Conservation (phyloP, 495 filamentous ascomycete genomes). For the Tuber indicum region DNA sequence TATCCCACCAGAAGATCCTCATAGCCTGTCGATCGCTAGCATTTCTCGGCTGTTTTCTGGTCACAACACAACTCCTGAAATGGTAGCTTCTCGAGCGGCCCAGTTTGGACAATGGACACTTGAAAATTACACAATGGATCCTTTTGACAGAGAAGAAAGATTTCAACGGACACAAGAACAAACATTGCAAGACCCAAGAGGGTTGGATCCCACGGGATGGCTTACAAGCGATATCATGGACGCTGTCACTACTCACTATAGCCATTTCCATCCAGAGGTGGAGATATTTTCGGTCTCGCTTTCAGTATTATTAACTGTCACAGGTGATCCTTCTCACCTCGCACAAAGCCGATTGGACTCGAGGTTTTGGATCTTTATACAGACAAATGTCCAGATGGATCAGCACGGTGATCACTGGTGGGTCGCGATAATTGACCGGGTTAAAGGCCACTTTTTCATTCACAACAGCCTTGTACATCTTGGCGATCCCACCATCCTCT, state of each 20-base stretch:
- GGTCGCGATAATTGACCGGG: conserved; percentile 1
- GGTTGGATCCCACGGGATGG: neutral
- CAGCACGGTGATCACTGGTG: neutral
- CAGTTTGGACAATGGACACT: neutral
- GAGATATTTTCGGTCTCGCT: conserved; percentile 1
- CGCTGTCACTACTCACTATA: neutral
- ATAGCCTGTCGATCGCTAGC: neutral
- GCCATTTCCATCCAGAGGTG: neutral
- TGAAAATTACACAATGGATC: neutral
- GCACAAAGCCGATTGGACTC: neutral
- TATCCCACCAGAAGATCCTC: neutral
- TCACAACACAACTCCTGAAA: neutral
- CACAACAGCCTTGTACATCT: neutral
- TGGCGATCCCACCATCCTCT: neutral
- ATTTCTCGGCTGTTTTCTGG: neutral
- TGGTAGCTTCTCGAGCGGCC: neutral
- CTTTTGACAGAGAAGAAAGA: neutral
- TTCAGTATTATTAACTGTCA: neutral
- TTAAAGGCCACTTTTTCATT: conserved; percentile 2
- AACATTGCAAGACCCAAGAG: neutral
- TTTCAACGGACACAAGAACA: neutral
- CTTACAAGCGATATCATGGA: conserved; percentile 1
- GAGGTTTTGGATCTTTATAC: conserved; percentile 18
- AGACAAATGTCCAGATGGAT: neutral
- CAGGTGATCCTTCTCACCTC: neutral